phyloP scores from a whole-genome alignment of 1,284 basidiomycete genomes.

The Ganoderma meredithae region DNA sequence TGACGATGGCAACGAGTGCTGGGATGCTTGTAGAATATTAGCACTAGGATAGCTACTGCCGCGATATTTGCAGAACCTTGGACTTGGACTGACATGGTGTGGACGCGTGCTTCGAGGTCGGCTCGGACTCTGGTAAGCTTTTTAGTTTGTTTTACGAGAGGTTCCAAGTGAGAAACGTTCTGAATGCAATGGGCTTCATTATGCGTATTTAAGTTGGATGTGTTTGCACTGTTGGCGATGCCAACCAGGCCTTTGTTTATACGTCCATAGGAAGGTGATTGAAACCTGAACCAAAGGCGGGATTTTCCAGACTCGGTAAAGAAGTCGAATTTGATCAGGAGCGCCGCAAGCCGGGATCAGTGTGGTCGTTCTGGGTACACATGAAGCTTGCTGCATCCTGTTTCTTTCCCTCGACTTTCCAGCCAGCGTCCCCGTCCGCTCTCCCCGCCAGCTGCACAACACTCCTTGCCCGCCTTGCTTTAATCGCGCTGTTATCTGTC shows the following conservation, averaged over 20 bases:
- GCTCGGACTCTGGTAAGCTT: not conserved
- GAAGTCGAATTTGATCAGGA: not conserved
- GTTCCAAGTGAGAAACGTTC: too few species aligned
- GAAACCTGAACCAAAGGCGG: not conserved
- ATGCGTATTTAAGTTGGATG: too few species aligned
- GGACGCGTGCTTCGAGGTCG: not conserved
- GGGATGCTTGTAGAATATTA: constrained; percentile 32
- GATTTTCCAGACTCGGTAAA: constrained; percentile 2
- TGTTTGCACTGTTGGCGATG: too few species aligned
- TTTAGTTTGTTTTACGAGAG: too few species aligned
- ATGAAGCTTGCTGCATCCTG: not conserved
- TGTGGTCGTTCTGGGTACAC: not conserved
- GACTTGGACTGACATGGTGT: constrained; percentile 7
- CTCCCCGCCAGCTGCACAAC: not conserved
- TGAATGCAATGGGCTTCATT: too few species aligned
- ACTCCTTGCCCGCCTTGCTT: not conserved
- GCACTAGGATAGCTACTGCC: constrained; percentile 29
- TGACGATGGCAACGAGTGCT: constrained; percentile 32
- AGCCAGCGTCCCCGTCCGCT: not conserved
- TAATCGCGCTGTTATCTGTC: not conserved
- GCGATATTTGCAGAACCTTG: constrained; percentile 21
- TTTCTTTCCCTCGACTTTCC: not conserved
- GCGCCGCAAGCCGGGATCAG: not conserved
- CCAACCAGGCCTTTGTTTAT: too few species aligned
- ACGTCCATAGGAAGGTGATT: too few species aligned